These are phyloP conservation scores for Digitaria exilis DNA, from an alignment of 202 grass and related monocot genomes.

Conservation along the genomic window DNA sequence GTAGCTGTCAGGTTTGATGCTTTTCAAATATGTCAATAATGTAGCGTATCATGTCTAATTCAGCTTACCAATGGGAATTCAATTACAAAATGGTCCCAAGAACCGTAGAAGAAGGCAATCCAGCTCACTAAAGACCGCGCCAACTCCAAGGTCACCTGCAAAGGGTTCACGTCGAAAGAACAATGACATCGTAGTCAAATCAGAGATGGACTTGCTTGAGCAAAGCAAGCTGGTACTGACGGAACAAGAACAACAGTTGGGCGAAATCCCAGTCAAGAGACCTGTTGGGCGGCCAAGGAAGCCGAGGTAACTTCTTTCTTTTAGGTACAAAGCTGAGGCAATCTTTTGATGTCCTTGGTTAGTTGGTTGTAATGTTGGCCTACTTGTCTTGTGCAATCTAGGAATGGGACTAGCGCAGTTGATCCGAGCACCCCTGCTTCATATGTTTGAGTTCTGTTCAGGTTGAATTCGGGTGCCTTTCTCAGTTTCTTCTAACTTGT, in stretches of 20 bases:
- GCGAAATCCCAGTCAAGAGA: slow-evolving; percentile 27
- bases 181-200: neutral
- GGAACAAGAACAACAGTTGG: slow-evolving; percentile 4
- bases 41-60: neutral
- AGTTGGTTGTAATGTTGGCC: neutral
- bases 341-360: neutral
- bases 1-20: neutral
- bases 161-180: slow-evolving; percentile 19
- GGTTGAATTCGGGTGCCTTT: neutral
- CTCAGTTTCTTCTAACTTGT: neutral
- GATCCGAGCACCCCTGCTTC: neutral
- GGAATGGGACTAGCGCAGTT: neutral
- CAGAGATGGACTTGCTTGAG: slow-evolving; percentile 44
- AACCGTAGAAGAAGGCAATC: slow-evolving; percentile 44
- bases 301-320: slow-evolving; percentile 3
- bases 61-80: slow-evolving; percentile 10
- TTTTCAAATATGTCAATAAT: neutral
- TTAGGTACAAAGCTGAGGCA: too few relatives aligned
- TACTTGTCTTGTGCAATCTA: slow-evolving; percentile 1
- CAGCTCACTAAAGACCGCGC: slow-evolving; percentile 12
- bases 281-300: slow-evolving; percentile 48
- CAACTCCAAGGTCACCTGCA: slow-evolving; percentile 20
- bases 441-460: neutral
- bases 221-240: slow-evolving; percentile 5
- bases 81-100: slow-evolving; percentile 38